A percentile compares a stretch with the other conserved stretches of the same genome.
Evolutionary conservation across 1,139 yeast species (phyloP).

Genomic region (Magnusiomyces fungicola): DNA sequence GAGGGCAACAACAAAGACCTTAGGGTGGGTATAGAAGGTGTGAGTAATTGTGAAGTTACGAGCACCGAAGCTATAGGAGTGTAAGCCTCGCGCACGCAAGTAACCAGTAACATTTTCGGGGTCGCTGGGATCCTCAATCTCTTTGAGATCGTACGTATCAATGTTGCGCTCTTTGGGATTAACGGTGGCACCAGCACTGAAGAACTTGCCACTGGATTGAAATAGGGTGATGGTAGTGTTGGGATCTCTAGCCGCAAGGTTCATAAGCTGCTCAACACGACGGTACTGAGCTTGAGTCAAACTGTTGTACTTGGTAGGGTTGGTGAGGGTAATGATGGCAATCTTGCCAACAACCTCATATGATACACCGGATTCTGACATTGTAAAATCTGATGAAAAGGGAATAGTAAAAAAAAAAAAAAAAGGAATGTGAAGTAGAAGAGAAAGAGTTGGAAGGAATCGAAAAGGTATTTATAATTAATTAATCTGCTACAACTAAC

Average conservation of each 20-base stretch:
- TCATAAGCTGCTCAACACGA: slow-evolving; percentile 52
- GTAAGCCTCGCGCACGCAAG: not conserved
- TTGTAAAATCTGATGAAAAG: too few relatives aligned
- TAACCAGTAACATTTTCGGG: slow-evolving; percentile 4
- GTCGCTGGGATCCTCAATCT: slow-evolving; percentile 14
- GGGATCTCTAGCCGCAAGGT: slow-evolving; percentile 60
- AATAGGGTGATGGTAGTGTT: slow-evolving; percentile 60
- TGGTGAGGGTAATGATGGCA: slow-evolving; percentile 62
- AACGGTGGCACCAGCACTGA: slow-evolving; percentile 77
- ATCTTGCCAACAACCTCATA: slow-evolving; percentile 45
- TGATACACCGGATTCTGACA: not conserved
- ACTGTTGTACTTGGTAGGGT: slow-evolving; percentile 61
- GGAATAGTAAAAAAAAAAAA: too few relatives aligned
- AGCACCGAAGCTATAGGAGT: slow-evolving; percentile 56
- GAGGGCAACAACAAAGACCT: slow-evolving; percentile 65
- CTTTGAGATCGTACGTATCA: slow-evolving; percentile 18
- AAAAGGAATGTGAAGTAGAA: not conserved
- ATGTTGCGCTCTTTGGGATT: slow-evolving; percentile 23
- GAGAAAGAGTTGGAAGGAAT: too few relatives aligned
- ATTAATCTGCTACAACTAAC: too few relatives aligned
- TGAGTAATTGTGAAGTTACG: slow-evolving; percentile 66
- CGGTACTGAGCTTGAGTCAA: slow-evolving; percentile 61
- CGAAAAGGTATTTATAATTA: too few relatives aligned
- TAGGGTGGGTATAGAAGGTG: slow-evolving; percentile 62
- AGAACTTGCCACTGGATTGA: slow-evolving; percentile 66